A percentile compares a stretch with the other conserved stretches of the same genome.
Conservation (phyloP, 768 basidiomycete species). For the Kwoniella dendrophila region DNA sequence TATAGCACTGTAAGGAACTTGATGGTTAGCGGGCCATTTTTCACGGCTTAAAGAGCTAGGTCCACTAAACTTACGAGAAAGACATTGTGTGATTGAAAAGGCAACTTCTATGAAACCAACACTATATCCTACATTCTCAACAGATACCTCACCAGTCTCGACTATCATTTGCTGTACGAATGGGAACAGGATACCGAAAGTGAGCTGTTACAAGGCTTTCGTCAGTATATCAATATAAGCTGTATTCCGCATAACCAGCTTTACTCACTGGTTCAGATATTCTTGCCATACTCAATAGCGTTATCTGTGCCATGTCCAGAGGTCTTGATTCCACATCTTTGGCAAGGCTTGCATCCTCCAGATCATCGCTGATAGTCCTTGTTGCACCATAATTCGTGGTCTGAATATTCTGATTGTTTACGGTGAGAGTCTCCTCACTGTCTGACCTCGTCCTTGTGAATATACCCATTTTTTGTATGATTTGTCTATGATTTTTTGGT, state of each 20-base stretch:
- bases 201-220: constrained; percentile 24
- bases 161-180: constrained; percentile 37
- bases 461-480: background rate
- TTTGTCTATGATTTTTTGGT: background rate
- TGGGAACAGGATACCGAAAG: constrained; percentile 31
- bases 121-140: constrained; percentile 31
- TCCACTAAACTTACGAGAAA: constrained; percentile 26
- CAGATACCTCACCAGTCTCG: constrained; percentile 29
- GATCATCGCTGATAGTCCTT: background rate
- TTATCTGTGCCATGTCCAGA: constrained; percentile 29
- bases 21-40: no score
- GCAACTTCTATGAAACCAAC: constrained; percentile 29
- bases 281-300: constrained; percentile 24
- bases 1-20: constrained; percentile 20
- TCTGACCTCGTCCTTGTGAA: background rate
- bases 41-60: background rate
- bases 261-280: constrained; percentile 30
- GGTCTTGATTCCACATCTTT: constrained; percentile 15
- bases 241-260: background rate
- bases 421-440: background rate
- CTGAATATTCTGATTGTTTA: background rate
- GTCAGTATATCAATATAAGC: no score
- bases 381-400: constrained; percentile 13
- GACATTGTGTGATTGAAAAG: constrained; percentile 32
- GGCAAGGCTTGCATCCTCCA: background rate